Evolutionary conservation across 768 basidiomycete genomes (phyloP), one percentile per base, ranked within the genome.

Genomic region (Leccinum broughii): DNA sequence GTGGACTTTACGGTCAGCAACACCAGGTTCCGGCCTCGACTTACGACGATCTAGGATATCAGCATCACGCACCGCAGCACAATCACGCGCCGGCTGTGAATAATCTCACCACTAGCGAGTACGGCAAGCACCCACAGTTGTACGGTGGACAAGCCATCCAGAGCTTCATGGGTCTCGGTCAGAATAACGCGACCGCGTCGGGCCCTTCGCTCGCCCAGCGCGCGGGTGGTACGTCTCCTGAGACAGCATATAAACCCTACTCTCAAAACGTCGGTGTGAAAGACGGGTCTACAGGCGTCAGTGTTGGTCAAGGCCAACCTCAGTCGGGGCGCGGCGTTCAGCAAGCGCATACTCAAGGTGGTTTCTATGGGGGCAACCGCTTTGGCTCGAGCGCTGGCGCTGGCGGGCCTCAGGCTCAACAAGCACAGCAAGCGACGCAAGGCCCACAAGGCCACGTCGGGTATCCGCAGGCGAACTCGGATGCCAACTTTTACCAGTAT

Each of bases 161-260:
- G 69, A 84, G 85, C 51, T 89, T 89, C 69, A 87, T 89, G 81
- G 85, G 86, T 20, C 81, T 87, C 15, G 80, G 85, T 57, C 79
- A 82, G 58, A 69, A 73, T 22, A 72, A 71, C 6, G 63, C 72
- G 6, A 66, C 80, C 0, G 70, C 80, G 22, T 77, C 80, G 39
- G 86, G 82, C 4, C 82, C 82, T 11, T 77, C 77, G 28, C 72
- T 80, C 35, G 75, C 75, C 24, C 78, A 80, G 57, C 78, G 80
- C 15, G 61, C 59, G 35, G 78, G 79, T 20, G 83, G 81, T 35
- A 77, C 79, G 14, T 90, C 89, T 6, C 89, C 90, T 1, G 90
- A 92, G 73, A 76, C 84, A 8, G 76, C 87, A 15, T 92, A 90
- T 76, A 92, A 92, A 69, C 86, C 88, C 11, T 92, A 91, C 68